These are phyloP conservation scores for Excoecaria cochinchinensis DNA, from an alignment of 345 rosid genomes.

Conservation along the genomic window DNA sequence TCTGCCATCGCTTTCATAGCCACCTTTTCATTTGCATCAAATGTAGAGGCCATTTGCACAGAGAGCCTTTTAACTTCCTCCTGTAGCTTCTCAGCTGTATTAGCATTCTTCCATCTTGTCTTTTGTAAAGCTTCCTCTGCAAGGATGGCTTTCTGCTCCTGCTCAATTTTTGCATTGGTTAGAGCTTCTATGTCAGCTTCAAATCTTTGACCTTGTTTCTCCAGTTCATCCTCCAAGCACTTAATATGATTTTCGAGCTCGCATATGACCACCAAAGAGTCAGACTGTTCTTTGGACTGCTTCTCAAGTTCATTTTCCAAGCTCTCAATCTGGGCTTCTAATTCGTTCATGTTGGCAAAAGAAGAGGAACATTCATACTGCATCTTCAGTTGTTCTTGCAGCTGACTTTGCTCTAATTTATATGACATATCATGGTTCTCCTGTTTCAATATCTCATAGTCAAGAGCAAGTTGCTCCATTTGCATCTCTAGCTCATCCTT, in stretches of 20 bases:
- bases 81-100: slow-evolving; percentile 75
- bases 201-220: slow-evolving; percentile 50
- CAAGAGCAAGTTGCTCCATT: slow-evolving; percentile 94
- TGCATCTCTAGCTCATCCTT: slow-evolving; percentile 88
- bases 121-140: slow-evolving; percentile 76
- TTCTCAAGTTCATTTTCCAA: slow-evolving; percentile 25
- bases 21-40: slow-evolving; percentile 79
- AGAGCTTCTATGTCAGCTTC: slow-evolving; percentile 65
- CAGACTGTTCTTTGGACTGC: slow-evolving; percentile 30
- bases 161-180: slow-evolving; percentile 52
- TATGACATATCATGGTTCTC: slow-evolving; percentile 69
- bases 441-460: slow-evolving; percentile 92
- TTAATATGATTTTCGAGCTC: slow-evolving; percentile 52
- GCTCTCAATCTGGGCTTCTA: slow-evolving; percentile 27
- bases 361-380: slow-evolving; percentile 68
- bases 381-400: slow-evolving; percentile 74
- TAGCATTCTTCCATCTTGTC: slow-evolving; percentile 67
- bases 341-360: slow-evolving; percentile 26
- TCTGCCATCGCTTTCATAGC: slow-evolving; percentile 73
- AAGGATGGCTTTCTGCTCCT: slow-evolving; percentile 79
- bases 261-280: slow-evolving; percentile 35
- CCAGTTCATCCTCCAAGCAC: slow-evolving; percentile 68
- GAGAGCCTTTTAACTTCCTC: slow-evolving; percentile 77
- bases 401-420: slow-evolving; percentile 78
- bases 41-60: slow-evolving; percentile 69